Evolutionary conservation across 352 stramenopile genomes (phyloP).

Genomic region (Pythium aristosporum): DNA sequence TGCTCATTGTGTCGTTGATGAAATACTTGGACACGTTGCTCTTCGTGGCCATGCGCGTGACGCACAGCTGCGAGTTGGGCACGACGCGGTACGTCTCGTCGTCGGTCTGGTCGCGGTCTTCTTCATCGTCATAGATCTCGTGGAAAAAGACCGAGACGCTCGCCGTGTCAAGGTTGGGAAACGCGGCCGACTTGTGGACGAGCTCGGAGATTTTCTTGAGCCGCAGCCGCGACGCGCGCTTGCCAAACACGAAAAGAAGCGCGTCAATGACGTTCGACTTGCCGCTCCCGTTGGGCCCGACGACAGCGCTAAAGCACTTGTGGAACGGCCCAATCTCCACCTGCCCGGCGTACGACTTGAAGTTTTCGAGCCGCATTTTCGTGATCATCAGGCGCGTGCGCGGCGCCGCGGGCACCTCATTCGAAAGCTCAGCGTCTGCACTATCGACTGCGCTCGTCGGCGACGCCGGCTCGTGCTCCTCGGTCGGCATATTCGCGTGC

Average conservation of each 20-base stretch:
- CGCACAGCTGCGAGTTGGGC: slow-evolving; percentile 86
- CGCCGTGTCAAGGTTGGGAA: slow-evolving; percentile 91
- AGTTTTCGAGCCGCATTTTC: slow-evolving; percentile 98
- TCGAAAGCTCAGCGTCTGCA: slow-evolving; percentile 1
- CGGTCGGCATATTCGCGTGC: slow-evolving; percentile 17
- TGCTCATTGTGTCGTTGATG: slow-evolving; percentile 91
- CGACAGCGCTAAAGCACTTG: slow-evolving; percentile 98
- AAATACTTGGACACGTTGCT: slow-evolving; percentile 98
- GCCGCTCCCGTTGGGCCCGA: slow-evolving; percentile 98
- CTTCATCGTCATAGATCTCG: slow-evolving; percentile 93
- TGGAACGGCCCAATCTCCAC: slow-evolving; percentile 98
- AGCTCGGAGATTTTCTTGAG: slow-evolving; percentile 96
- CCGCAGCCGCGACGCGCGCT: slow-evolving; percentile 97
- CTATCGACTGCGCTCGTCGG: slow-evolving; percentile 1
- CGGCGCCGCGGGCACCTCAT: slow-evolving; percentile 14
- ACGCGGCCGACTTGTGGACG: slow-evolving; percentile 95
- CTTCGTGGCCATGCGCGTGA: slow-evolving; percentile 92
- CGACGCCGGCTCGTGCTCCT: slow-evolving; percentile 5
- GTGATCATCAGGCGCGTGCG: slow-evolving; percentile 94
- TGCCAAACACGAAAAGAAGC: slow-evolving; percentile 99
- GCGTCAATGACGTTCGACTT: slow-evolving; percentile 99
- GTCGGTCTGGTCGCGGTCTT: slow-evolving; percentile 13
- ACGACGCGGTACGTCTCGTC: slow-evolving; percentile 95
- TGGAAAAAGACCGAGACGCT: slow-evolving; percentile 98
- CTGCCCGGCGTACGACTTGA: slow-evolving; percentile 98